Evolutionary conservation across 306 rosid species (phyloP).

Genomic region (Fragaria nilgerrensis): DNA sequence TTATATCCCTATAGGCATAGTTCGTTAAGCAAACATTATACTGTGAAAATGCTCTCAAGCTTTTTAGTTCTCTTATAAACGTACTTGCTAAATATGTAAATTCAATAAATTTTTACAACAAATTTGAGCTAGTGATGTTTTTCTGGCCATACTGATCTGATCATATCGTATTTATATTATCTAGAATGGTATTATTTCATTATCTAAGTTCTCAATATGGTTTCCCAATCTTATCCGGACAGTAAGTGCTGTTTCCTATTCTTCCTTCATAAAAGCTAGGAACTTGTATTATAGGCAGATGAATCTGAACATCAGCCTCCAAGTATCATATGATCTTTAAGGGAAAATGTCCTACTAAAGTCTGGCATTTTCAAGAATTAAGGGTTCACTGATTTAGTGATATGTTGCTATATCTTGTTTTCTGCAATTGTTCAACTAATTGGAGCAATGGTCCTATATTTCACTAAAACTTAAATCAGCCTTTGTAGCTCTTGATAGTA

Average conservation of each 20-base stretch:
- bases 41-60: not conserved
- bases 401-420: not conserved
- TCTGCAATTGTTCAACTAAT: not conserved
- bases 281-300: not conserved
- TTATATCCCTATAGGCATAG: not conserved
- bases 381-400: not conserved
- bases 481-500: slow-evolving; percentile 14
- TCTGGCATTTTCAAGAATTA: not conserved
- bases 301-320: not conserved
- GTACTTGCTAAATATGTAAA: not conserved
- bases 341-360: not conserved
- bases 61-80: not conserved
- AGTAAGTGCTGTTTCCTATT: not conserved
- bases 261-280: not conserved
- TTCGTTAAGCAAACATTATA: not conserved
- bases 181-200: not conserved
- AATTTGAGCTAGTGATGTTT: not conserved
- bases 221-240: not conserved
- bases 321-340: not conserved
- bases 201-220: not conserved
- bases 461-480: not conserved
- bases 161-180: not conserved
- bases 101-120: not conserved
- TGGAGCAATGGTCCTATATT: not conserved
- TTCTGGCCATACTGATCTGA: not conserved